Conservation (phyloP, 2,329 filamentous ascomycete species). For the Botryotinia narcissicola region DNA sequence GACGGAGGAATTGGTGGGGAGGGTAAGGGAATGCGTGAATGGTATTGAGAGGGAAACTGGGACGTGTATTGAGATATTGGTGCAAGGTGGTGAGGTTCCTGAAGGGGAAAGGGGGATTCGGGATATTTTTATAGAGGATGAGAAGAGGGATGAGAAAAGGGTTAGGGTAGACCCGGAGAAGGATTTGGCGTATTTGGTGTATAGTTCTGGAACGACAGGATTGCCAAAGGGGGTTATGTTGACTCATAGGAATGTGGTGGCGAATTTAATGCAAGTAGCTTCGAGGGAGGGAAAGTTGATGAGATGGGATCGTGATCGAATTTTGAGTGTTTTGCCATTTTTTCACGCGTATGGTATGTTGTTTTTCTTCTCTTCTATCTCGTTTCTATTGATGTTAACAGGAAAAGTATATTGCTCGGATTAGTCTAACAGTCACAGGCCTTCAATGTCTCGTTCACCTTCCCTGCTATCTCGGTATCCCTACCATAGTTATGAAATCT, state of each 20-base stretch:
- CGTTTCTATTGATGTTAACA: neutral
- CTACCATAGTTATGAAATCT: constrained; percentile 57
- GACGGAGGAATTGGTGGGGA: constrained; percentile 39
- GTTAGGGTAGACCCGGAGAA: neutral
- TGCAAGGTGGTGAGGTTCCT: neutral
- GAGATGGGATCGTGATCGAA: constrained; percentile 44
- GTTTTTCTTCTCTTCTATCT: neutral
- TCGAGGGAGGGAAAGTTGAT: constrained; percentile 40
- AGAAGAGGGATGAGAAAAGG: neutral
- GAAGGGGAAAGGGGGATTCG: neutral
- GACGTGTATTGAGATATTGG: neutral
- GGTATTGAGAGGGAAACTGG: neutral
- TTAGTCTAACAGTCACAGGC: constrained; percentile 28
- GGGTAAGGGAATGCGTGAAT: constrained; percentile 26
- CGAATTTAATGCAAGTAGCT: constrained; percentile 11
- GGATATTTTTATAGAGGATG: neutral
- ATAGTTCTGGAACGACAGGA: constrained; percentile 77
- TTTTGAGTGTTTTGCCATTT: constrained; percentile 6
- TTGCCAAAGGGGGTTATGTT: constrained; percentile 78
- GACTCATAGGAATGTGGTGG: constrained; percentile 31
- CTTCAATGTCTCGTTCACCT: constrained; percentile 49
- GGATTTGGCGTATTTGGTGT: constrained; percentile 63
- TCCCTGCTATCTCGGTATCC: constrained; percentile 46
- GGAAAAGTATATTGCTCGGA: neutral
- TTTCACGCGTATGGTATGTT: constrained; percentile 3